phyloP scores from a whole-genome alignment of 805 yeast genomes.

The Saccharomyces mikatae region DNA sequence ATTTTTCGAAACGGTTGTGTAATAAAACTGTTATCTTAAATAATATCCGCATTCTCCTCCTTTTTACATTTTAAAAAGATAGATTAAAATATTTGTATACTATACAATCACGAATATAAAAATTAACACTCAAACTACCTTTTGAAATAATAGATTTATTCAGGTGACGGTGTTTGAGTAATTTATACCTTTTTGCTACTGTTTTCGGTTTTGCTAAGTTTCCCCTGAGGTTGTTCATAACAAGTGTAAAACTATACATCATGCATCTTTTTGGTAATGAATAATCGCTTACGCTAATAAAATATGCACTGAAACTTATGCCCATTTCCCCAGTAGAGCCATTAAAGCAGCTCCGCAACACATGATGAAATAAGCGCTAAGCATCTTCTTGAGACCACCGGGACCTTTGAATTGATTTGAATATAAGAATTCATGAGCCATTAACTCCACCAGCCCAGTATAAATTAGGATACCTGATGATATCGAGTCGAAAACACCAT shows the following conservation, averaged over 20 bases:
- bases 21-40: background rate
- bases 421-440: constrained; percentile 64
- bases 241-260: background rate
- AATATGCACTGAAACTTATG: constrained; percentile 16
- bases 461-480: constrained; percentile 73
- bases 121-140: background rate
- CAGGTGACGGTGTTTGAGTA: too few relatives aligned
- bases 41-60: background rate
- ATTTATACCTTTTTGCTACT: background rate
- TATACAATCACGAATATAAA: background rate
- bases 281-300: background rate
- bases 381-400: constrained; percentile 43
- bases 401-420: constrained; percentile 57
- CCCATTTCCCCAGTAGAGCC: constrained; percentile 75
- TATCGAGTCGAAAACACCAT: constrained; percentile 66
- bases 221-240: background rate
- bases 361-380: constrained; percentile 36
- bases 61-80: background rate
- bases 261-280: background rate
- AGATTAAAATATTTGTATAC: background rate
- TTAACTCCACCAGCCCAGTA: constrained; percentile 68
- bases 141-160: background rate
- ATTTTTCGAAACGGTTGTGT: constrained; percentile 36
- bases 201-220: background rate
- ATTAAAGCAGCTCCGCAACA: constrained; percentile 65